Evolutionary conservation across 2,329 filamentous ascomycete species (phyloP).

Genomic region (Aspergillus pseudoglaucus): DNA sequence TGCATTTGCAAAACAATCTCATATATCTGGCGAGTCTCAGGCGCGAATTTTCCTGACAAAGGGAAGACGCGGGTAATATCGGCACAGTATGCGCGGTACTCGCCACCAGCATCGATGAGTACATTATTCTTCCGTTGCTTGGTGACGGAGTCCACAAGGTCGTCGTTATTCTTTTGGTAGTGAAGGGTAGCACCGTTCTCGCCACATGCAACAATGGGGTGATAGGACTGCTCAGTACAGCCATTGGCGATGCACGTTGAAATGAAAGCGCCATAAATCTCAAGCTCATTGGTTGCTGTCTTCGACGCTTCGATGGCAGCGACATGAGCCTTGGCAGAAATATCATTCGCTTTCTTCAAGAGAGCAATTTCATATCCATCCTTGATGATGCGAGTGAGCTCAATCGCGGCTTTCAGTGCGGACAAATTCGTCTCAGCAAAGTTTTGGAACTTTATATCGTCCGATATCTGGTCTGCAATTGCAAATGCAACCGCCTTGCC

Average conservation of each 20-base stretch:
- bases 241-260: slow-evolving; percentile 65
- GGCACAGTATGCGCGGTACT: slow-evolving; percentile 78
- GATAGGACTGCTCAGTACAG: slow-evolving; percentile 74
- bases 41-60: slow-evolving; percentile 61
- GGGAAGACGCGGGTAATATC: slow-evolving; percentile 89
- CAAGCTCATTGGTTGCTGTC: slow-evolving; percentile 65
- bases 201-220: slow-evolving; percentile 80
- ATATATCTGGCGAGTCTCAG: slow-evolving; percentile 67
- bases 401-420: slow-evolving; percentile 64
- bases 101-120: slow-evolving; percentile 80
- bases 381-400: slow-evolving; percentile 75
- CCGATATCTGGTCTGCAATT: slow-evolving; percentile 70
- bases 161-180: slow-evolving; percentile 72
- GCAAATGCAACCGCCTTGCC: slow-evolving; percentile 58
- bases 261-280: slow-evolving; percentile 74
- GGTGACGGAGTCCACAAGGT: slow-evolving; percentile 49
- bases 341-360: slow-evolving; percentile 71
- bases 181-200: slow-evolving; percentile 79
- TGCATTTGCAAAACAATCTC: slow-evolving; percentile 77
- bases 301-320: slow-evolving; percentile 61
- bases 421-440: slow-evolving; percentile 59
- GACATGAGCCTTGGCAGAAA: slow-evolving; percentile 72
- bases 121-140: slow-evolving; percentile 57
- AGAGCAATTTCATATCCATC: slow-evolving; percentile 77
- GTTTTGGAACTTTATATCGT: slow-evolving; percentile 62